phyloP scores from a whole-genome alignment of 345 rosid species.

The Lepidium didymum region DNA sequence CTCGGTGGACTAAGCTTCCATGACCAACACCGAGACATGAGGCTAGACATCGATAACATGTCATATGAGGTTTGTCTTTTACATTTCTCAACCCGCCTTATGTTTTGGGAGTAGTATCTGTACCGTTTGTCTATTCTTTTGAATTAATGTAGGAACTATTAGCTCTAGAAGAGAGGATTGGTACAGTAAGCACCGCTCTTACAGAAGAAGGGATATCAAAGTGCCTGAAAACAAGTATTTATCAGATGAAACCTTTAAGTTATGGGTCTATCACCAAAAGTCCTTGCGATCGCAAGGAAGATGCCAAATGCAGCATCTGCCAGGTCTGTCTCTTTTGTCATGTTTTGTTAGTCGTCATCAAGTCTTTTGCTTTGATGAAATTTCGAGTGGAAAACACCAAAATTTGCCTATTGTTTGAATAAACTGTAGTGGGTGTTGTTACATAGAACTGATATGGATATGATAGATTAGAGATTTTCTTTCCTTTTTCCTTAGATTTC shows the following conservation, averaged over 20 bases:
- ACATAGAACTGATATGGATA: not conserved
- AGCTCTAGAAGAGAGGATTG: constrained; percentile 96
- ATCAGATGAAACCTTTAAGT: constrained; percentile 33
- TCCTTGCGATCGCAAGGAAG: constrained; percentile 30
- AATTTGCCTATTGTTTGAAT: not conserved
- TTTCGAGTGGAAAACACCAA: not conserved
- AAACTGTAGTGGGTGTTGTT: not conserved
- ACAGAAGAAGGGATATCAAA: constrained; percentile 73
- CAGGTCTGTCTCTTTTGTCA: constrained; percentile 46
- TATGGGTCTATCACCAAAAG: constrained; percentile 18
- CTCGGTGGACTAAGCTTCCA: constrained; percentile 60
- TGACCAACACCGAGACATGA: constrained; percentile 94
- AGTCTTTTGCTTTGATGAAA: not conserved
- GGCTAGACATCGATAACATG: constrained; percentile 94
- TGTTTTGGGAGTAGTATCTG: not conserved
- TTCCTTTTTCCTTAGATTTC: not conserved
- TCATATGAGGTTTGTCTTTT: constrained; percentile 76
- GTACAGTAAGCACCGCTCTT: constrained; percentile 87
- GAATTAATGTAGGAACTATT: constrained; percentile 57
- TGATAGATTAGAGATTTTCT: not conserved
- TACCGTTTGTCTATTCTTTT: constrained; percentile 3
- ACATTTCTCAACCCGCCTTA: not conserved
- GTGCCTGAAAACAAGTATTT: constrained; percentile 53
- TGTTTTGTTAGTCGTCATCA: constrained; percentile 2
- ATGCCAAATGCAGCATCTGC: constrained; percentile 83